Percentiles rank a stretch among this genome's conserved stretches.
phyloP scores from a whole-genome alignment of 2,329 filamentous ascomycete genomes.

The Alternaria sp. region DNA sequence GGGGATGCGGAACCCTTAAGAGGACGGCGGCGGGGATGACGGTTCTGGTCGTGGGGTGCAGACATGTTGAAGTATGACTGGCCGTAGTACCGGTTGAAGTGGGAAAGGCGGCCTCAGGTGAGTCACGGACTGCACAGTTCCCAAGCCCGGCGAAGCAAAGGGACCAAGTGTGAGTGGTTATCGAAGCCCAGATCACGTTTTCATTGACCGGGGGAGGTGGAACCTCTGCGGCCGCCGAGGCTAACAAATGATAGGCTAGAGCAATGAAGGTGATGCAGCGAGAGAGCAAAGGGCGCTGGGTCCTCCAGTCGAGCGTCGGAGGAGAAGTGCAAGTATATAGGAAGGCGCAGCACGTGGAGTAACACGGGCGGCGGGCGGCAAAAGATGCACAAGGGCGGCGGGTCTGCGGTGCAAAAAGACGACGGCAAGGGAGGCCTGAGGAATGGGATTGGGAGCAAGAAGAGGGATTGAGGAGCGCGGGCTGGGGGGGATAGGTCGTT shows the following conservation, averaged over 20 bases:
- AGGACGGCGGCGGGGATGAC: conserved; percentile 59
- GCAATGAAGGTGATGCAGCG: conserved; percentile 20
- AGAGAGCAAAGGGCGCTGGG: conserved; percentile 43
- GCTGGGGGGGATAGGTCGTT: conserved; percentile 32
- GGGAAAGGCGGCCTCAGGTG: conserved; percentile 46
- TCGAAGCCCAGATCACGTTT: conserved; percentile 37
- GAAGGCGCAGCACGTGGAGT: conserved; percentile 47
- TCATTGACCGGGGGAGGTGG: conserved; percentile 34
- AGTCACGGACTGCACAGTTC: conserved; percentile 45
- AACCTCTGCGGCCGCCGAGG: conserved; percentile 18
- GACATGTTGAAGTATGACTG: conserved; percentile 53
- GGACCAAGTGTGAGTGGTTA: conserved; percentile 36
- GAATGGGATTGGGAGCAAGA: conserved; percentile 29
- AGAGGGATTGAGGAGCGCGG: conserved; percentile 28
- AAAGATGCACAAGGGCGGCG: conserved; percentile 36
- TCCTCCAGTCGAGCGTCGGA: conserved; percentile 33
- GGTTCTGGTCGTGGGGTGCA: conserved; percentile 51
- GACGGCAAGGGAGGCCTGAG: conserved; percentile 41
- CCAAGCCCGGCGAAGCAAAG: conserved; percentile 36
- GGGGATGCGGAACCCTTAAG: conserved; percentile 48
- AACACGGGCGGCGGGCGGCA: conserved; percentile 42
- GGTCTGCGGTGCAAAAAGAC: conserved; percentile 31
- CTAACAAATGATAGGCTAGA: conserved; percentile 20
- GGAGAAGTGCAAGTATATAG: conserved; percentile 40
- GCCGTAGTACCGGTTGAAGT: conserved; percentile 34